Evolutionary conservation across 1,139 yeast genomes (phyloP).

Genomic region (Kurtzmaniella natalensis): DNA sequence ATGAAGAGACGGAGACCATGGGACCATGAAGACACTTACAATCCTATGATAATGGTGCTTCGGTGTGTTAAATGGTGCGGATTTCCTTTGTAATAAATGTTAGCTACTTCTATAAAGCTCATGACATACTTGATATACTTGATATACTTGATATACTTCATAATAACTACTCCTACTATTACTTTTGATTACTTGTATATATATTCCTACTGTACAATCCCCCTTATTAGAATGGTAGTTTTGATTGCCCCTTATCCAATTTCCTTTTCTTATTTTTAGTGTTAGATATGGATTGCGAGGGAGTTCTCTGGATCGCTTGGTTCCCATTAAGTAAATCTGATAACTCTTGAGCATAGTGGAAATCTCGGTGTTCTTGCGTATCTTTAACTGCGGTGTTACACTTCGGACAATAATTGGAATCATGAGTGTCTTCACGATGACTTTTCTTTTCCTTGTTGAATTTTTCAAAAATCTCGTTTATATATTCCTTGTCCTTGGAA

Average conservation of each 20-base stretch:
- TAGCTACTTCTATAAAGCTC: neutral
- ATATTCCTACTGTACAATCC: conserved; percentile 1
- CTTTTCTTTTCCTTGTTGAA: conserved; percentile 8
- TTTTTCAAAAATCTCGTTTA: conserved; percentile 14
- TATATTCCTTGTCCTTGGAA: conserved; percentile 12
- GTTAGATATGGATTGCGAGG: neutral
- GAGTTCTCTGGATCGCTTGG: neutral
- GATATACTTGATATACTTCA: conserved; percentile 1
- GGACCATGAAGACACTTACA: too few relatives aligned
- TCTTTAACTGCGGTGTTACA: conserved; percentile 26
- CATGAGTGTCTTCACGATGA: conserved; percentile 5
- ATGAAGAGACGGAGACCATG: too few relatives aligned
- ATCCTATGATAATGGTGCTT: too few relatives aligned
- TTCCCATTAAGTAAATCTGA: conserved; percentile 23
- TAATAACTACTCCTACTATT: too few relatives aligned
- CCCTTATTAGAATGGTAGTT: conserved; percentile 8
- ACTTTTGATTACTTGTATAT: too few relatives aligned
- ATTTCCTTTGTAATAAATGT: too few relatives aligned
- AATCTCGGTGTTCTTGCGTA: conserved; percentile 39
- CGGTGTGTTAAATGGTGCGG: too few relatives aligned
- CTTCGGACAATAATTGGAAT: conserved; percentile 18
- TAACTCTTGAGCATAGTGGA: conserved; percentile 36
- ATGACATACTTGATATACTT: neutral
- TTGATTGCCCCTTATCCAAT: conserved; percentile 11
- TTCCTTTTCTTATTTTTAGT: conserved; percentile 1